phyloP scores from a whole-genome alignment of 2,329 filamentous ascomycete species.

The Pochonia chlamydosporia region DNA sequence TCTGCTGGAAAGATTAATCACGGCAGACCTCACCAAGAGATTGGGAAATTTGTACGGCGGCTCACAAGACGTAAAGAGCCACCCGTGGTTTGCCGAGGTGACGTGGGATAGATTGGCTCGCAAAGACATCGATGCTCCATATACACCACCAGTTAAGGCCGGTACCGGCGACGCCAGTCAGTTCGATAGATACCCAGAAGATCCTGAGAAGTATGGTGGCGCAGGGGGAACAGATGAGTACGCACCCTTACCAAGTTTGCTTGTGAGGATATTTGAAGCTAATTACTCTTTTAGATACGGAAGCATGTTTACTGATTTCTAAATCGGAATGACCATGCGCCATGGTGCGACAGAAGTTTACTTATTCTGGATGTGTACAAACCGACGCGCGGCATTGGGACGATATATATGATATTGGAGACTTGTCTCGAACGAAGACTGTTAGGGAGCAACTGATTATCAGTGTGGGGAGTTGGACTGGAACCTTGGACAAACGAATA shows the following conservation, averaged over 20 bases:
- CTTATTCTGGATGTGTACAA: background rate
- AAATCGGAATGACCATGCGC: constrained; percentile 17
- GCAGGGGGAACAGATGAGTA: constrained; percentile 73
- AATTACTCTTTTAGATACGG: constrained; percentile 49
- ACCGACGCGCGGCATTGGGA: background rate
- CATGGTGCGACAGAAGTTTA: background rate
- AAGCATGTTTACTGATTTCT: constrained; percentile 72
- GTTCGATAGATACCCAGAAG: constrained; percentile 97
- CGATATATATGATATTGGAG: background rate
- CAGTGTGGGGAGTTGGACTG: background rate
- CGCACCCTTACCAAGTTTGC: constrained; percentile 30
- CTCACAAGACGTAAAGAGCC: constrained; percentile 86
- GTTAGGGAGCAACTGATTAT: background rate
- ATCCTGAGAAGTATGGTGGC: constrained; percentile 85
- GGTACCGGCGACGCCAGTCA: constrained; percentile 93
- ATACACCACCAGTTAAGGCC: constrained; percentile 90
- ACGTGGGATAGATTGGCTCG: constrained; percentile 92
- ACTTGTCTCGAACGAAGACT: background rate
- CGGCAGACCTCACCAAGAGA: constrained; percentile 87
- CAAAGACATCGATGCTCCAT: constrained; percentile 97
- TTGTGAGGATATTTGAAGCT: constrained; percentile 12
- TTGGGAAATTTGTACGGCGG: constrained; percentile 91
- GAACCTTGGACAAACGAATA: background rate
- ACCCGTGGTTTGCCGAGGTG: constrained; percentile 95
- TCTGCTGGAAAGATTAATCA: constrained; percentile 87